Base-by-base conservation (phyloP, 2,329 filamentous ascomycete species). In the Chalaropsis ovoidea region DNA sequence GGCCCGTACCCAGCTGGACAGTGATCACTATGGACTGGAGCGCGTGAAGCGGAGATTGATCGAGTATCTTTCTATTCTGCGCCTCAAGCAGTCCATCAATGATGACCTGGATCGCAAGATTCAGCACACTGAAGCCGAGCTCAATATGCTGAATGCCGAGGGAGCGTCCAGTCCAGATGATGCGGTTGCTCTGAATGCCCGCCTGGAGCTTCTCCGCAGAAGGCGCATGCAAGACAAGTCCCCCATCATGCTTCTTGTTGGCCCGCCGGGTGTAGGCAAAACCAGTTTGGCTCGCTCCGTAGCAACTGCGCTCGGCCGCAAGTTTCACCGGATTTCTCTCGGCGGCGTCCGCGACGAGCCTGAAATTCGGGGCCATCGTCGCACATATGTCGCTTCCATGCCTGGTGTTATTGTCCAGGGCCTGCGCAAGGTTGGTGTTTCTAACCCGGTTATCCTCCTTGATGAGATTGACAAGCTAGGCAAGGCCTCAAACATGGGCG, bases 331-430 rank as follows among this genome's bases (percentile, higher is more conserved):
- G 58, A 96, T 99, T 71, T 97, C 94, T 2, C 85, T 99, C 3
- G 94, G 94, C 68, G 94, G 94, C 70, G 93, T 99, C 2, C 82
- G 94, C 65, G 94, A 99, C 72, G 94, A 99, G 75, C 94, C 94
- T 17, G 94, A 99, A 77, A 97, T 99, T 68, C 85, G 94, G 67
- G 94, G 94, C 10, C 94, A 99, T 75, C 84, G 94, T 65, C 83
- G 94, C 70, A 99, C 94, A 0, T 99, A 99, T 73, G 94, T 99
- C 67, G 94, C 94, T 24, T 94, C 94, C n/a, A 96, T 99, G 93
- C 94, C 94, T 10, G 94, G 94, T 64, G 80, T 97, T 65, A 88
- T 99, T 67, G 92, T 97, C 39, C 92, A 91, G 73, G 94, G 93
- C 0, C 75, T 99, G 65, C 92, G 94, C 77, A 99, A 97, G 77